Base-by-base conservation (phyloP, 805 yeast genomes). In the Hanseniaspora singularis region DNA sequence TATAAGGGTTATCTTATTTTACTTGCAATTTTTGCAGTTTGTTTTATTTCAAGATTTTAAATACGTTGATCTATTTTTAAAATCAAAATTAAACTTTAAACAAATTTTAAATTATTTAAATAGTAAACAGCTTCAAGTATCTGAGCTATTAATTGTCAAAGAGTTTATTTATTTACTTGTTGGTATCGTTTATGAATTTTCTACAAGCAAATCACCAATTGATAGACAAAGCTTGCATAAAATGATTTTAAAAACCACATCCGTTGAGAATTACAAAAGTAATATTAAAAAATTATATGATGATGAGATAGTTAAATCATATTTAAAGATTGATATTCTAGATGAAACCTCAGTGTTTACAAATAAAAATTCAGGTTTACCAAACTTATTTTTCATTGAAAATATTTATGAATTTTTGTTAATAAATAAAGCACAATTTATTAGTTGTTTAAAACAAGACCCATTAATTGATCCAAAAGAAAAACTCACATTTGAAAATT, bases 151-250 rank as follows among this genome's bases (percentile, higher is more conserved):
- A 4, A 61, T 82, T 9, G 74, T 79, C 0, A 85, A 83, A 57
- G 88, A 95, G 1, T 67, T 87, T 71, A 71, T 80, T 3, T 70
- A 84, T 0, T 65, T 81, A 19, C 62, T 88, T 20, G 57, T 92
- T 10, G 96, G 96, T 32, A 69, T 81, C 1, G 69, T 77, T 0
- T 92, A 84, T 57, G 96, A 87, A 51, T 89, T 88, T 58, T 85
- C 96, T 0, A 69, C 78, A 1, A 62, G 69, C 40, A 56, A 56
- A 3, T 63, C 69, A 1, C 81, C 87, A 3, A 60, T 77, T 12
- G 52, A 78, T 1, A 65, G 97, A 51, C 59, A 60, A 1, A 81
- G 76, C 5, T 64, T 85, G 19, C 77, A 77, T 56, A 62, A 75
- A 3, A 61, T 84, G 39, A 64, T 92, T n/a, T 64, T 71, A 1